These are phyloP conservation scores for Chaetomiaceae sp. DNA, from an alignment of 2,329 filamentous ascomycete species.

Conservation along the genomic window DNA sequence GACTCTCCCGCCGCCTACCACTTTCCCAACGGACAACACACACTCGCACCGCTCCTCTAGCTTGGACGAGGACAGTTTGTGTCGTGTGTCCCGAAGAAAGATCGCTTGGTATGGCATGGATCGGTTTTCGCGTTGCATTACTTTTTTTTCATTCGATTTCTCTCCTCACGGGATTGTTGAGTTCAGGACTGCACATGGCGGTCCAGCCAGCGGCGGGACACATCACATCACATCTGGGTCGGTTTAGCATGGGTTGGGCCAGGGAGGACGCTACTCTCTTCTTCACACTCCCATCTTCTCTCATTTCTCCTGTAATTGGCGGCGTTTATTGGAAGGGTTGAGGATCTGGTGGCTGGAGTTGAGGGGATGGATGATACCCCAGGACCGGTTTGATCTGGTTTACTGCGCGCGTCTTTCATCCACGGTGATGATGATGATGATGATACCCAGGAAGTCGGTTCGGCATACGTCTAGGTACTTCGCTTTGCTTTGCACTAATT, in stretches of 20 bases:
- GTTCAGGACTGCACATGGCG: no score
- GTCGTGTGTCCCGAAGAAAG: neutral
- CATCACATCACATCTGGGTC: no score
- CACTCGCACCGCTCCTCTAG: neutral
- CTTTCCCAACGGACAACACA: neutral
- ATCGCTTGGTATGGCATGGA: neutral
- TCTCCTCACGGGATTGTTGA: neutral
- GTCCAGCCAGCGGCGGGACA: no score
- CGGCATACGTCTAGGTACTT: neutral
- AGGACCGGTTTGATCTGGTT: neutral
- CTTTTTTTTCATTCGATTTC: neutral
- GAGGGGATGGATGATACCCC: neutral
- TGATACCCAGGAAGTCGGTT: neutral
- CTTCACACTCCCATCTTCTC: neutral
- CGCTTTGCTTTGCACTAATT: neutral
- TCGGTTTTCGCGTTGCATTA: no score
- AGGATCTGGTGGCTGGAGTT: neutral
- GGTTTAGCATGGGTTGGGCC: neutral
- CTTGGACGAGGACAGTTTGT: neutral
- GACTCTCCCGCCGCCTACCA: neutral
- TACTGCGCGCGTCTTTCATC: no score
- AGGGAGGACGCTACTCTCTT: neutral
- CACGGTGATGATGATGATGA: neutral
- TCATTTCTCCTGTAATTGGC: conserved; percentile 7
- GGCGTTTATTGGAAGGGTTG: neutral